Base-by-base conservation (phyloP, 805 yeast species). In the Wickerhamiella azyma region DNA sequence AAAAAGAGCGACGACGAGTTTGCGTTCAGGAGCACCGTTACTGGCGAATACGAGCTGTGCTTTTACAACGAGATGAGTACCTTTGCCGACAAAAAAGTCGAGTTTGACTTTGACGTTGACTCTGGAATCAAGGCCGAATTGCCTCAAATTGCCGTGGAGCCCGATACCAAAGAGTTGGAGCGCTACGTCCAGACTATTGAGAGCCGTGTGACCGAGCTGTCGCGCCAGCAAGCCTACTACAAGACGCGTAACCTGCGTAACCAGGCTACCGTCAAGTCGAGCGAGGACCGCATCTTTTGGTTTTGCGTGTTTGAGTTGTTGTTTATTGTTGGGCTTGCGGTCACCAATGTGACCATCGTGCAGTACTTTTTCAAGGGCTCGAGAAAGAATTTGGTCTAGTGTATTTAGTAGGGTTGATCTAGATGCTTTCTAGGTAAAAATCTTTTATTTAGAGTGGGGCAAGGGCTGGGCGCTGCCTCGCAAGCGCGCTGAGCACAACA, bases 231-330 rank as follows among this genome's bases (percentile, higher is more conserved):
- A 60, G 83, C 80, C 55, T 82, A 88, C 65, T 86, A 88, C 70
- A 82, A 79, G 65, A 79, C 94, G 10, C 80, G 98, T 68, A 89
- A 84, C 65, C 77, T 77, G 66, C 76, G 97, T 67, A 89, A 89
- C 67, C 92, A 85, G 75, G 76, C 81, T 43, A 85, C 95, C 37
- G 95, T 85, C 52, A 71, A 71, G 62, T 76, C 85, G 43, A 85
- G 94, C 28, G 84, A 80, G 58, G 67, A 79, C 16, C 77, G 94
- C 60, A 73, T 85, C 49, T 79, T 81, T 59, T 84, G 80, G 74
- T 75, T 83, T 58, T 77, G 88, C 39, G 65, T 83, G 45, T 64
- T 76, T 48, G 86, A 81, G 60, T 81, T 84, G 52, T 60, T 75
- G 37, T 68, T 81, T 55, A 81, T 81, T 74, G 84, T 81, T 42